Base-by-base conservation (phyloP, 1,284 basidiomycete genomes). In the Wallemia hederae region DNA sequence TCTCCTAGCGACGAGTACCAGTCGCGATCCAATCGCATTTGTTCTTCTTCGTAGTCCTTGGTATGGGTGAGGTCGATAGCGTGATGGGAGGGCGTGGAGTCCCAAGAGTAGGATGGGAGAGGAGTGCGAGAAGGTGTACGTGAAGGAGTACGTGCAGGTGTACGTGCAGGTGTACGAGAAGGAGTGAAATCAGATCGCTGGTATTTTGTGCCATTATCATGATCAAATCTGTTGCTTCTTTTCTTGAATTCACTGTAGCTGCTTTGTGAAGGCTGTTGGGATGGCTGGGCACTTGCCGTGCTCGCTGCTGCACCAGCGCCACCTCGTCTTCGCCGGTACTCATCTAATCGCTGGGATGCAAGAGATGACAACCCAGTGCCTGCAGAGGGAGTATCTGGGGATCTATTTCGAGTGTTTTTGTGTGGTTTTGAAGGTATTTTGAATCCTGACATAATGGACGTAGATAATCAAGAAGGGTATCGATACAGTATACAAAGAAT, bases 1-100 rank as follows among this genome's bases (percentile, higher is more conserved):
- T 92, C 88, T 31, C 86, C 85, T 49, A 80, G 80, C 63, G 80
- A 83, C 68, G 56, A 58, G 24, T 96, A 97, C 90, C 90, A 97
- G 69, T 92, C 88, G 19, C 90, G 76, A 69, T 96, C 90, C 66
- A 94, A 69, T 58, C 77, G 77, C 7, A 88, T 76, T 69, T 92
- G 87, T 69, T 94, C 90, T 65, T 94, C 89, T 69, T 92, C 90
- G 89, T 89, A 96, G 66, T 91, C 90, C 61, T 84, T 76, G 29
- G 78, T 75, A 67, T 72, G 14, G 5, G n/a, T n/a, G 19, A 9
- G 7, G n/a, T n/a, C n/a, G n/a, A n/a, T n/a, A n/a, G n/a, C n/a
- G n/a, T n/a, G n/a, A n/a, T n/a, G n/a, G n/a, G n/a, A n/a, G n/a
- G n/a, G n/a, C n/a, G n/a, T n/a, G n/a, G 39, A 49, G 5, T 49